These are phyloP conservation scores for Lachnum nothofagi DNA, from an alignment of 2,329 filamentous ascomycete genomes.

Conservation along the genomic window DNA sequence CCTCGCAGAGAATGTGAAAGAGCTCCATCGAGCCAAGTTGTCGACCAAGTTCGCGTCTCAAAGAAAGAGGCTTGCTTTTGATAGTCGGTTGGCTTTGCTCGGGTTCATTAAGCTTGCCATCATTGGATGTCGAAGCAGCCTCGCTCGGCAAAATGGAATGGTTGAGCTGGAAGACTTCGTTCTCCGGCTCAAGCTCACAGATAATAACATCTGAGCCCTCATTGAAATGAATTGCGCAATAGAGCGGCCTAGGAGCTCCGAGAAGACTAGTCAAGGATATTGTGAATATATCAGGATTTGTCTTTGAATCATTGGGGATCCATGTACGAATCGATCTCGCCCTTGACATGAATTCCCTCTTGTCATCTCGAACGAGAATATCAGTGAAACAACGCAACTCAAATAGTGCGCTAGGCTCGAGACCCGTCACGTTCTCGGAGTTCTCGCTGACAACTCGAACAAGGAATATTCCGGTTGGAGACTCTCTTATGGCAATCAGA, in stretches of 20 bases:
- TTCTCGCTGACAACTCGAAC: slow-evolving; percentile 24
- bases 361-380: slow-evolving; percentile 15
- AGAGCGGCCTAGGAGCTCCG: slow-evolving; percentile 15
- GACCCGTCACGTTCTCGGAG: slow-evolving; percentile 14
- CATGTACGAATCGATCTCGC: slow-evolving; percentile 8
- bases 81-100: slow-evolving; percentile 11
- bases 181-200: slow-evolving; percentile 21
- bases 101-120: slow-evolving; percentile 9
- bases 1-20: slow-evolving; percentile 22
- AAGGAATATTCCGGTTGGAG: slow-evolving; percentile 8
- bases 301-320: slow-evolving; percentile 1
- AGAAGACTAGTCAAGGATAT: slow-evolving; percentile 16
- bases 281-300: slow-evolving; percentile 21
- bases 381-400: slow-evolving; percentile 22
- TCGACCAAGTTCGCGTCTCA: slow-evolving; percentile 15
- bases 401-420: slow-evolving; percentile 19
- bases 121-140: slow-evolving; percentile 13
- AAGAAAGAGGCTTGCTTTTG: slow-evolving; percentile 16
- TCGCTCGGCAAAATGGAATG: slow-evolving; percentile 11
- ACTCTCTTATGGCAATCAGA: slow-evolving; percentile 22
- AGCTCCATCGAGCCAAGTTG: slow-evolving; percentile 22
- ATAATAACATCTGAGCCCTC: slow-evolving; percentile 16
- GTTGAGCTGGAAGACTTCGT: slow-evolving; percentile 16
- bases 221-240: slow-evolving; percentile 21
- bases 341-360: slow-evolving; percentile 18